phyloP scores from a whole-genome alignment of 345 rosid species.

The Eucalyptus tenuipes region DNA sequence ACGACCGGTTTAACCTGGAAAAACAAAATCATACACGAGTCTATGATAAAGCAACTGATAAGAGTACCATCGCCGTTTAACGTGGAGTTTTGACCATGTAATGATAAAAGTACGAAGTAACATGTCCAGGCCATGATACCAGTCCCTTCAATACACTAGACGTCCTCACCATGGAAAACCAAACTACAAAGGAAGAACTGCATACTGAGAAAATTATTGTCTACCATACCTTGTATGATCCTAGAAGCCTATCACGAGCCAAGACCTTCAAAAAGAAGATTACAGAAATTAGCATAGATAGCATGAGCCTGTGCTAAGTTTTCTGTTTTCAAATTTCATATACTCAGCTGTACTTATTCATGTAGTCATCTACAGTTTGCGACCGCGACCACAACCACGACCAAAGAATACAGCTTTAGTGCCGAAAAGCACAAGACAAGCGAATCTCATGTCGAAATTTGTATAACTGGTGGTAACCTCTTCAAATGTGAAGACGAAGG shows the following conservation, averaged over 20 bases:
- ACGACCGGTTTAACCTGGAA: constrained; percentile 85
- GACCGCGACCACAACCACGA: background rate
- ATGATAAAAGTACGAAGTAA: background rate
- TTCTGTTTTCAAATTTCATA: background rate
- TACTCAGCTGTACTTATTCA: background rate
- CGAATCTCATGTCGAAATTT: background rate
- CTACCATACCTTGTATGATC: constrained; percentile 71
- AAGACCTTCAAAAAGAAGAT: constrained; percentile 31
- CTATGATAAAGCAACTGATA: background rate
- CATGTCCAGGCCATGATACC: background rate
- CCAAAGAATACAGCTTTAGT: background rate
- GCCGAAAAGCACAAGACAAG: background rate
- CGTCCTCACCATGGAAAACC: background rate
- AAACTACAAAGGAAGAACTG: background rate
- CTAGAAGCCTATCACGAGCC: constrained; percentile 89
- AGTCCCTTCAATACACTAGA: background rate
- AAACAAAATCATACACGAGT: background rate
- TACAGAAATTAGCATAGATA: background rate
- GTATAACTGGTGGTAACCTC: background rate
- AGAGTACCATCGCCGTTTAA: background rate
- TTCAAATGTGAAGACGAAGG: background rate
- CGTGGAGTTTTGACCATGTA: background rate
- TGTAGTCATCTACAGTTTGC: background rate
- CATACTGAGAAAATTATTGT: background rate
- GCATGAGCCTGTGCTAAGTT: background rate